Base-by-base conservation (phyloP, 768 basidiomycete species). In the Candolleomyces eurysporus region DNA sequence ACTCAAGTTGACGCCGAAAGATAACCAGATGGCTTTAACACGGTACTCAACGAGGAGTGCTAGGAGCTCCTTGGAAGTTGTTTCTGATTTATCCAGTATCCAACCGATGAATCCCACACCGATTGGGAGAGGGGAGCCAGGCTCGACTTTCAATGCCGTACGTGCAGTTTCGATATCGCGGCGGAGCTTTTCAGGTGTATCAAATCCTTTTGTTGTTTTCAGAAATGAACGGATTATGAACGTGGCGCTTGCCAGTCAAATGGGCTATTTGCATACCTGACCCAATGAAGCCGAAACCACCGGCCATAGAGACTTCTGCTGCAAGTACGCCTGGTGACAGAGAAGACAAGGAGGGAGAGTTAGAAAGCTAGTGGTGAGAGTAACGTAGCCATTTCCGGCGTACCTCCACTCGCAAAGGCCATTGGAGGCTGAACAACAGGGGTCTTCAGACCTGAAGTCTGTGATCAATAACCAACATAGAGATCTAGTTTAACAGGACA, bases 41-140 rank as follows among this genome's bases (percentile, higher is more conserved):
- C 78, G 74, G 59, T 79, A 78, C 55, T 84, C 79, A 54, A 91
- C 77, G 10, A 83, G 82, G 32, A 77, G 68, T 3, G 76, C 71
- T 30, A 92, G 69, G 32, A 85, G 65, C 17, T 78, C 72, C 32
- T 77, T 67, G 6, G 81, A 77, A 0, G 14, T 21, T 6, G 71
- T 71, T 19, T 73, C 70, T 14, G 76, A 69, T 49, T 80, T 74
- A 56, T 93, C 90, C 16, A 93, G 79, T 63, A 79, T 79, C 89
- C 89, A 94, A 14, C 77, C 81, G 26, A 93, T 74, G 70, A 86
- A 90, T 13, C 91, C 91, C n/a, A 89, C 82, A 26, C 92, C 92
- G 62, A 94, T 76, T 8, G 83, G 85, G 39, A 83, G 65, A 36
- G 80, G 75, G 4, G 72, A 70, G 11, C 76, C 66, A 26, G 70